Base-by-base conservation (phyloP, 768 basidiomycete genomes). In the Tephrocybe sp. region DNA sequence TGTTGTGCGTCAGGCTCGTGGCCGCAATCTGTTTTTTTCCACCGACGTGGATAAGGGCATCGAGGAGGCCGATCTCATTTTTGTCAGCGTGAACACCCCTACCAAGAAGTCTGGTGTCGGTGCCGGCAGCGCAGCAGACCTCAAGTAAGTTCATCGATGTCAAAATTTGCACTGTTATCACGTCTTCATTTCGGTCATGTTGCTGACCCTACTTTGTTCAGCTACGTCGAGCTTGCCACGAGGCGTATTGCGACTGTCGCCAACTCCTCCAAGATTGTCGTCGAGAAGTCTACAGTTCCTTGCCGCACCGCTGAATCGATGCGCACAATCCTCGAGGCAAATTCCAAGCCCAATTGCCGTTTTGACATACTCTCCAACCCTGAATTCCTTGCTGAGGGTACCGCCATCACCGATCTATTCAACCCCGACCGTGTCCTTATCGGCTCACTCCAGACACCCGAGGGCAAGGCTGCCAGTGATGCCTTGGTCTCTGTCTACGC, bases 341-440 rank as follows among this genome's bases (percentile, higher is more conserved):
- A 99, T 78, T 96, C 96, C 31, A 92, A 86, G 64, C 84, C 89
- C 50, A 86, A 86, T 60, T 87, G 87, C 71, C 84, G 83, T 52
- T 99, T 99, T 64, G 94, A 98, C 65, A 98, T 99, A 66, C 87
- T 99, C 57, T 98, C 97, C 63, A 99, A 99, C 76, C 97, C 97
- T 49, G 97, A 99, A 68, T 99, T 99, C 78, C 79, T 99, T 39
- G 97, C 97, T 6, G 97, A 99, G 72, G 97, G 97, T 56, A 98
- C 97, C 28, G 97, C 97, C 47, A 95, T 99, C 64, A 60, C 50
- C 40, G 97, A 99, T 68, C 84, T 99, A 24, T 82, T 91, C 68
- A 69, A 63, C 15, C 97, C 97, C 15, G 97, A 99, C 72, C 88
- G 97, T 54, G 96, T 99, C 53, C 83, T 99, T 51, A 97, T 99